Percentiles rank a stretch among this genome's conserved stretches.
Conservation (phyloP, 2,329 filamentous ascomycete species). For the Karstenula rhodostoma region DNA sequence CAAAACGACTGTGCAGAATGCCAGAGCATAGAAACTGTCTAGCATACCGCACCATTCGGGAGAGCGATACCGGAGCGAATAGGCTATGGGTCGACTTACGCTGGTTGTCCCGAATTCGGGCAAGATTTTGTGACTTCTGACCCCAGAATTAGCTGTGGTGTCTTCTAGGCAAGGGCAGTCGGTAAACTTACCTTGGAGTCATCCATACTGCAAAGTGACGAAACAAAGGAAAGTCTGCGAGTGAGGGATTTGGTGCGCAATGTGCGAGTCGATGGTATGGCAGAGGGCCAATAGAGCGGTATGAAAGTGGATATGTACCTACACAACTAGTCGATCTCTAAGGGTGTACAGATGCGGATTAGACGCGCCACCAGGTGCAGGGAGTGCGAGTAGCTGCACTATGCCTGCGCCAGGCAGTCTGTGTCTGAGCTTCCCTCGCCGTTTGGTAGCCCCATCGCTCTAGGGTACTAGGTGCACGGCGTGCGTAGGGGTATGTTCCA, state of each 20-base stretch:
- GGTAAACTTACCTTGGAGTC: slow-evolving; percentile 34
- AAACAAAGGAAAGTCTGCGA: background rate
- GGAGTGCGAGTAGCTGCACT: slow-evolving; percentile 6
- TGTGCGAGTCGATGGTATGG: slow-evolving; percentile 15
- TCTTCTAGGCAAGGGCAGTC: background rate
- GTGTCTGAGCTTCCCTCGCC: slow-evolving; percentile 16
- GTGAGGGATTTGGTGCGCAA: slow-evolving; percentile 19
- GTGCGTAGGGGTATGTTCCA: background rate
- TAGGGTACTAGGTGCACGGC: slow-evolving; percentile 4
- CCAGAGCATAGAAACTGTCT: background rate
- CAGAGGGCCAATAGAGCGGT: slow-evolving; percentile 20
- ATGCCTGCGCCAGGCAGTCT: slow-evolving; percentile 10
- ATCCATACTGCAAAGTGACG: slow-evolving; percentile 31
- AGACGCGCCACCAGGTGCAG: slow-evolving; percentile 10
- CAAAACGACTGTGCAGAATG: background rate
- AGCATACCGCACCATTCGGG: background rate
- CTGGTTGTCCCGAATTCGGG: slow-evolving; percentile 79
- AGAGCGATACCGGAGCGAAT: background rate
- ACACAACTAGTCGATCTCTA: slow-evolving; percentile 13
- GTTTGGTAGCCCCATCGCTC: slow-evolving; percentile 12
- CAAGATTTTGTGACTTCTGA: slow-evolving; percentile 53
- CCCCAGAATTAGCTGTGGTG: slow-evolving; percentile 4
- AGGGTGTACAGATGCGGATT: slow-evolving; percentile 4
- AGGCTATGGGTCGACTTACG: slow-evolving; percentile 37
- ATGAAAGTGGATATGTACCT: slow-evolving; percentile 29